Percentiles rank a stretch among this genome's conserved stretches.
Conservation (phyloP, 164 flowering plant genomes). For the Nymphaea thermarum region DNA sequence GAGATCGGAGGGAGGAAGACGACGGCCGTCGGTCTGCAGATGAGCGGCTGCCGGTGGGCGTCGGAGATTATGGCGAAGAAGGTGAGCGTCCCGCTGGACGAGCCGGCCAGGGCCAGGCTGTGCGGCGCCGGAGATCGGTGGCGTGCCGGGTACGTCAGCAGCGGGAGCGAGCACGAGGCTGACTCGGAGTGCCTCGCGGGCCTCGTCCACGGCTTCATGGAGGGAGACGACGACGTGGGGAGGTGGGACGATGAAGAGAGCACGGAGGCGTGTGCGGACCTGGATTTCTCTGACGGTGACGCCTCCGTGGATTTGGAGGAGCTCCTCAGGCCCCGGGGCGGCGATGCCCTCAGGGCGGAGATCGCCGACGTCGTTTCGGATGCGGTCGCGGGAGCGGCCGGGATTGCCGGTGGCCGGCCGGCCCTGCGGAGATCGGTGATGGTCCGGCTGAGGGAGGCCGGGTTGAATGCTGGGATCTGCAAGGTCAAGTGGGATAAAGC, state of each 20-base stretch:
- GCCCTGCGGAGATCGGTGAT: neutral
- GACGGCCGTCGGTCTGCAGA: neutral
- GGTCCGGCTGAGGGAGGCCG: slow-evolving; percentile 2
- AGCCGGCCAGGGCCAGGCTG: slow-evolving; percentile 2
- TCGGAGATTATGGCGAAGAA: neutral
- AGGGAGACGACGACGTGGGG: neutral
- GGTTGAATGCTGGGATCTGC: slow-evolving; percentile 9
- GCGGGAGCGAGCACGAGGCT: slow-evolving; percentile 4
- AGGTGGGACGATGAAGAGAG: neutral
- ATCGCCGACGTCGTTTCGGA: neutral
- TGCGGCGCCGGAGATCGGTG: neutral
- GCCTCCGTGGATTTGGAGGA: neutral
- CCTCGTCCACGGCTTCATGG: slow-evolving; percentile 2
- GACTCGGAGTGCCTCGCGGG: slow-evolving; percentile 2
- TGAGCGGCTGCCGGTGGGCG: neutral
- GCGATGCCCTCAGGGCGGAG: neutral
- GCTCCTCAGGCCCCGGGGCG: neutral
- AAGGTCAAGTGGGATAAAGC: slow-evolving; percentile 37
- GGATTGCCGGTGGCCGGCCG: neutral
- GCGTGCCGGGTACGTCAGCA: neutral
- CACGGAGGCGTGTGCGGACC: neutral
- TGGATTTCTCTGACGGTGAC: neutral
- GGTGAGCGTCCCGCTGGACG: slow-evolving; percentile 5
- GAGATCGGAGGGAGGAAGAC: too few relatives aligned
- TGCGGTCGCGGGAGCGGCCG: neutral